Conservation (phyloP, 495 filamentous ascomycete genomes). For the Penicillium simplicissimum region DNA sequence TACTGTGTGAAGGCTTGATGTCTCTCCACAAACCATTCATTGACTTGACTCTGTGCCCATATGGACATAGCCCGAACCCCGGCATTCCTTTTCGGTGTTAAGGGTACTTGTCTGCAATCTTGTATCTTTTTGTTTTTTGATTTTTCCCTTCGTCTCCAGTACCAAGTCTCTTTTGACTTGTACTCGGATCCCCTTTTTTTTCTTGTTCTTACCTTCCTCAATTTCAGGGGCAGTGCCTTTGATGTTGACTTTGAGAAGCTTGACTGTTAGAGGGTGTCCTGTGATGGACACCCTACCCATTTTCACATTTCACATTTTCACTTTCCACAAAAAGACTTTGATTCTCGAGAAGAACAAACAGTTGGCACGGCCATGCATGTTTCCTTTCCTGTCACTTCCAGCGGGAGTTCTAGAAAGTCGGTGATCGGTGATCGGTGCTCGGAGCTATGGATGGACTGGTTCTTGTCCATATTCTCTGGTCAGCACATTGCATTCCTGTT, state of each 20-base stretch:
- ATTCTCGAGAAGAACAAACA: background rate
- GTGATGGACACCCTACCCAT: no score
- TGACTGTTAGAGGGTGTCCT: no score
- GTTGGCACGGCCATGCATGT: background rate
- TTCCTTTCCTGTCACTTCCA: background rate
- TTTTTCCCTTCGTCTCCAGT: slow-evolving; percentile 2
- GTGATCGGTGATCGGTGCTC: background rate
- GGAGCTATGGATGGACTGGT: background rate
- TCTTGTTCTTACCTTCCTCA: background rate
- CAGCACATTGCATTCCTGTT: background rate
- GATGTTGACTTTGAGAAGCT: background rate
- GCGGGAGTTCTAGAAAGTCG: background rate
- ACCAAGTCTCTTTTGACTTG: background rate
- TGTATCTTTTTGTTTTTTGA: background rate
- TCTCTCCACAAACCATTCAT: background rate
- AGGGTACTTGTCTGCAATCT: background rate
- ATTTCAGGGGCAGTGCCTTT: background rate
- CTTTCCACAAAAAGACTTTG: slow-evolving; percentile 1
- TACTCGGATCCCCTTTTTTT: slow-evolving; percentile 3
- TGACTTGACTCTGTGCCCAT: background rate
- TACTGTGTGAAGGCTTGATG: slow-evolving; percentile 37
- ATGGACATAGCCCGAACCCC: background rate
- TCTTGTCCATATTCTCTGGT: background rate
- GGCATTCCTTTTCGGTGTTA: background rate
- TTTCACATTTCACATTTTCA: no score